Base-by-base conservation (phyloP, 2,329 filamentous ascomycete species). In the Venturia nashicola region DNA sequence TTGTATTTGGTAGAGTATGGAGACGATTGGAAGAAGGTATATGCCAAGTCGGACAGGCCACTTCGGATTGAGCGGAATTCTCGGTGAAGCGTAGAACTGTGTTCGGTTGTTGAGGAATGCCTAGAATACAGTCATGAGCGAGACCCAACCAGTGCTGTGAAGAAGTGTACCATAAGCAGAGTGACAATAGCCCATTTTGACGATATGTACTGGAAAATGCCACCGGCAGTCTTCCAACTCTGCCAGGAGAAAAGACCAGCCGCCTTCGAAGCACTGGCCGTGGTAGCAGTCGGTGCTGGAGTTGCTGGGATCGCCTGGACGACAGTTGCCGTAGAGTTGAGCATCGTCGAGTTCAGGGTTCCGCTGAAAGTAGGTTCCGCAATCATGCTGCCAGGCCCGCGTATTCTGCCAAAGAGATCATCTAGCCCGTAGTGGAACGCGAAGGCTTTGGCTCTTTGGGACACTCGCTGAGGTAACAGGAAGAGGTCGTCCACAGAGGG, bases 161-260 rank as follows among this genome's bases (percentile, higher is more conserved):
- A 11, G 14, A 14, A 59, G 61, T 77, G 74, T 73, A 84, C 82
- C 80, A 93, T 89, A 44, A 87, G 84, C 69, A 97, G 86, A 70
- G 91, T 97, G 62, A 87, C 86, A 65, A 97, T 78, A 0, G 93
- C 92, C 94, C 94, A 97, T 74, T 89, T 89, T 75, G 90, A 95
- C 1, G 90, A 95, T 54, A 91, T 81, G 75, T 97, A 99, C 27
- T 46, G 27, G 14, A 63, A 57, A 4, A 63, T 54, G 27, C 61
- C 61, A 12, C 46, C 61, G 3, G 36, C 42, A 63, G 43, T 57
- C 51, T 48, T 39, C 46, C 46, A 63, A 6, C n/a, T 51, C 20
- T 59, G 27, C 46, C 46, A 55, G 36, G 46, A 34, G 27, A 59
- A 42, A 11, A 48, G 16, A 6, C 60, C 60, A 18, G 36, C 42